Percentiles rank a stretch among this genome's conserved stretches.
Conservation (phyloP, 306 rosid species). For the Pyrus betulifolia region DNA sequence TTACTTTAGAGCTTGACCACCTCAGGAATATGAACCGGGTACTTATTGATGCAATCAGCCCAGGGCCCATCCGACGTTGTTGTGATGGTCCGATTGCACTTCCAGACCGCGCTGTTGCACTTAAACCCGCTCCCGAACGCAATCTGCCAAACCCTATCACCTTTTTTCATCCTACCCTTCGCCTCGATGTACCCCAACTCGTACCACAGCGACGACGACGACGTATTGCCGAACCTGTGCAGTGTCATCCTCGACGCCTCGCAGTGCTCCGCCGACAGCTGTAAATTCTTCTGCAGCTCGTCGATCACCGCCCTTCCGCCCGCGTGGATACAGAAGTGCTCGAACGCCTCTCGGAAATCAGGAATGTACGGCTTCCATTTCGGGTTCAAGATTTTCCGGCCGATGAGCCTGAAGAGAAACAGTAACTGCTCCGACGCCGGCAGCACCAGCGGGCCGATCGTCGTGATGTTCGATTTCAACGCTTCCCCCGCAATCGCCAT, state of each 20-base stretch:
- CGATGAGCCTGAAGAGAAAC: conserved; percentile 61
- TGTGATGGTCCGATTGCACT: conserved; percentile 62
- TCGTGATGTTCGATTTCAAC: conserved; percentile 78
- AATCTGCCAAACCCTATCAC: conserved; percentile 89
- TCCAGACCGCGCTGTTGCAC: conserved; percentile 95
- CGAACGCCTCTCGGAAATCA: conserved; percentile 86
- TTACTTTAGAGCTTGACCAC: conserved; percentile 60
- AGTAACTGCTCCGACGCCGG: conserved; percentile 95
- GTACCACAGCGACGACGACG: conserved; percentile 94
- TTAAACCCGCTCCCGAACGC: conserved; percentile 93
- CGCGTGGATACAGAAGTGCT: conserved; percentile 93
- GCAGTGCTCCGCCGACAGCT: conserved; percentile 77
- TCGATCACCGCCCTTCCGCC: conserved; percentile 94
- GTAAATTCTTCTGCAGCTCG: conserved; percentile 87
- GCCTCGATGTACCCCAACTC: conserved; percentile 76
- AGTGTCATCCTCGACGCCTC: conserved; percentile 96
- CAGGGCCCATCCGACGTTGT: conserved; percentile 61
- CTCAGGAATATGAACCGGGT: conserved; percentile 90
- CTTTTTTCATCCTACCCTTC: conserved; percentile 81
- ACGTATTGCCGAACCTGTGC: conserved; percentile 85
- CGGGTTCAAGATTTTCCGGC: conserved; percentile 67
- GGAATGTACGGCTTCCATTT: conserved; percentile 98
- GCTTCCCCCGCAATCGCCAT: conserved; percentile 99
- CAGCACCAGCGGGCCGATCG: conserved; percentile 88
- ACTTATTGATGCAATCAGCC: conserved; percentile 74